Base-by-base conservation (phyloP, 2,329 filamentous ascomycete genomes). In the Parastagonospora nodorum region DNA sequence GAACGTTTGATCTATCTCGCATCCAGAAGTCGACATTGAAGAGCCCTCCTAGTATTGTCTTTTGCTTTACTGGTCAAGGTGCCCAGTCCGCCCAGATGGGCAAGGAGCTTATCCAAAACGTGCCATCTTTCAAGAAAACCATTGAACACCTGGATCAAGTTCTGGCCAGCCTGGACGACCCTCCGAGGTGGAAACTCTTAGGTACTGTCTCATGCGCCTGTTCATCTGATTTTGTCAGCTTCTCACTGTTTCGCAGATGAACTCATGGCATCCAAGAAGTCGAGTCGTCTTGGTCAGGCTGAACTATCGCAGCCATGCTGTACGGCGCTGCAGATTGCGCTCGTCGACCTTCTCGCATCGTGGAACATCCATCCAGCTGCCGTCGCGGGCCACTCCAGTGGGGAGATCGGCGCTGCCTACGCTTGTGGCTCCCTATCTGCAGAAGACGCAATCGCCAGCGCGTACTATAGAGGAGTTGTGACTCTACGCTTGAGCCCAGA, bases 391-490 rank as follows among this genome's bases (percentile, higher is more conserved):
- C 61, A 64, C 28, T 64, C 61, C 0, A 55, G 51, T 12, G 61
- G 61, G 4, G 61, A 64, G 28, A 63, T 63, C 11, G 61, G 50
- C 6, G 61, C 61, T 29, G 57, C 61, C 4, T 54, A 53, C 30
- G 51, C 54, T 42, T 15, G n/a, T 8, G 36, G 36, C 14, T 38
- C 14, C 8, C 14, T 38, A 24, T 38, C 36, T 15, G 36, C 15
- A 6, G 15, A 38, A 8, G 15, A 38, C 14, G 36, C 36, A 3
- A 16, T 38, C 5, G 10, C 19, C 14, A 38, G 14, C n/a, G 36
- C 36, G 8, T 38, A 38, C 36, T 24, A 38, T 24, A 15, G 36
- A 38, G 36, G 36, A 27, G 32, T 35, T 11, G 32, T 35, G 32
- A 35, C 32, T 11, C 32, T 35, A n/a, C 7, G 32, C 32, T n/a